These are phyloP conservation scores for Sophora flavescens DNA, from an alignment of 306 rosid species.

Conservation along the genomic window DNA sequence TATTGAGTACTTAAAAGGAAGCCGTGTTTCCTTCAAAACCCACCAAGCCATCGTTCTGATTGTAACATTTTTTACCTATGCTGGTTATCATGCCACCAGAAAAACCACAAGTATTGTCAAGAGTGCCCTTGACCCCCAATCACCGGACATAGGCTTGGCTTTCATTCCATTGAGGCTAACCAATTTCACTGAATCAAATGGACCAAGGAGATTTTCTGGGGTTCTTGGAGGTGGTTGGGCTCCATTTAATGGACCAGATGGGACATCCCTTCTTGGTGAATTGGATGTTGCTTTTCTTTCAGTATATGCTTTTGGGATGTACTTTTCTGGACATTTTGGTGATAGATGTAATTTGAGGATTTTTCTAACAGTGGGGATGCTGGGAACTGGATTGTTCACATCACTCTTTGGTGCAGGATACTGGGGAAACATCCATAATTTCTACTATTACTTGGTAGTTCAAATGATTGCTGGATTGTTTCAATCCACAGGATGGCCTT, in stretches of 20 bases:
- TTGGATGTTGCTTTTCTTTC: slow-evolving; percentile 94
- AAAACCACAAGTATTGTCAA: slow-evolving; percentile 94
- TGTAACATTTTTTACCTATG: slow-evolving; percentile 85
- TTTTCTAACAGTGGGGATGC: slow-evolving; percentile 87
- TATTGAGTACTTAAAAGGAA: slow-evolving; percentile 62
- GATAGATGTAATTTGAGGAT: slow-evolving; percentile 82
- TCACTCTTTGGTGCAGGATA: slow-evolving; percentile 85
- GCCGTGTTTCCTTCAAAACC: slow-evolving; percentile 80
- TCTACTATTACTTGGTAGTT: slow-evolving; percentile 68
- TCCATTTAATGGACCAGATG: slow-evolving; percentile 82
- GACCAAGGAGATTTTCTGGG: slow-evolving; percentile 49
- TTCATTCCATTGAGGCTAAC: slow-evolving; percentile 46
- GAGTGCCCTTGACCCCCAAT: slow-evolving; percentile 90
- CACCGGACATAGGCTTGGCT: slow-evolving; percentile 55
- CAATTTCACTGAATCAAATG: slow-evolving; percentile 35
- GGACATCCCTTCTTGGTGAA: slow-evolving; percentile 86
- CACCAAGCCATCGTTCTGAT: slow-evolving; percentile 83
- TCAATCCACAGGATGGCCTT: slow-evolving; percentile 99
- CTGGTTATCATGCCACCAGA: slow-evolving; percentile 92
- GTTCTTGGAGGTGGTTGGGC: slow-evolving; percentile 83
- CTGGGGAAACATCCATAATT: slow-evolving; percentile 81
- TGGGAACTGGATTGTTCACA: slow-evolving; percentile 92
- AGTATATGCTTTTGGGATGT: slow-evolving; percentile 92
- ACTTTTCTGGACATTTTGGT: slow-evolving; percentile 93
- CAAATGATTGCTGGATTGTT: slow-evolving; percentile 96